A percentile compares a stretch with the other conserved stretches of the same genome.
Conservation (phyloP, 768 basidiomycete species). For the Terana coerulea region DNA sequence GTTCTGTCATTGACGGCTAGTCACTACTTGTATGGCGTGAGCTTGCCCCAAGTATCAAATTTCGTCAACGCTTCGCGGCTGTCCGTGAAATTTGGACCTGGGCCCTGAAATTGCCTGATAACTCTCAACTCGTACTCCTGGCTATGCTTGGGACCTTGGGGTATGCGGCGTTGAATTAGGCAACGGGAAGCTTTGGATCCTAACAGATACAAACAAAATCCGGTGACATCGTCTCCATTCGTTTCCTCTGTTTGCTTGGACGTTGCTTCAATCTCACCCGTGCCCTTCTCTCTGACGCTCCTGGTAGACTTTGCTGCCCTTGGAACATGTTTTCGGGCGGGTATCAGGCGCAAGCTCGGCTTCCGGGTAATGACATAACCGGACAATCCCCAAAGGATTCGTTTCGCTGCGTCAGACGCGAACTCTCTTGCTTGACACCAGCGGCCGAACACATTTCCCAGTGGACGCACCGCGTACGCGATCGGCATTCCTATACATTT, state of each 20-base stretch:
- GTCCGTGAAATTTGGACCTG: too few relatives aligned
- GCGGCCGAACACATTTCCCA: not conserved
- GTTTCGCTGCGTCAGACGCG: too few relatives aligned
- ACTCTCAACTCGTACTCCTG: too few relatives aligned
- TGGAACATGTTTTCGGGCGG: not conserved
- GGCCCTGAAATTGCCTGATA: too few relatives aligned
- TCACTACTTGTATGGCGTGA: too few relatives aligned
- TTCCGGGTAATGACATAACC: constrained; percentile 1
- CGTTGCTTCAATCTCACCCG: not conserved
- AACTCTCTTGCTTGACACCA: not conserved
- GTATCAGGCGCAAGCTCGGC: not conserved
- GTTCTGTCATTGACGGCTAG: too few relatives aligned
- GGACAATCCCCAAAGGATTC: not conserved
- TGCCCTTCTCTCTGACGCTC: not conserved
- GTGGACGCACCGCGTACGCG: not conserved
- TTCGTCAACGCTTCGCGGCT: too few relatives aligned
- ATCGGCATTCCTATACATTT: not conserved
- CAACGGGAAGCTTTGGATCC: constrained; percentile 1
- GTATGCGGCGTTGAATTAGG: too few relatives aligned
- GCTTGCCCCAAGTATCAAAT: too few relatives aligned
- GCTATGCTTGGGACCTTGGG: too few relatives aligned
- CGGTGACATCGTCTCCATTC: not conserved
- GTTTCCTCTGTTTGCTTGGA: not conserved
- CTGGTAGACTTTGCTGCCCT: not conserved
- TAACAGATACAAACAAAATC: not conserved